Percentiles rank a stretch among this genome's conserved stretches.
Conservation (phyloP, 2,329 filamentous ascomycete species). For the Ophiostoma ips region DNA sequence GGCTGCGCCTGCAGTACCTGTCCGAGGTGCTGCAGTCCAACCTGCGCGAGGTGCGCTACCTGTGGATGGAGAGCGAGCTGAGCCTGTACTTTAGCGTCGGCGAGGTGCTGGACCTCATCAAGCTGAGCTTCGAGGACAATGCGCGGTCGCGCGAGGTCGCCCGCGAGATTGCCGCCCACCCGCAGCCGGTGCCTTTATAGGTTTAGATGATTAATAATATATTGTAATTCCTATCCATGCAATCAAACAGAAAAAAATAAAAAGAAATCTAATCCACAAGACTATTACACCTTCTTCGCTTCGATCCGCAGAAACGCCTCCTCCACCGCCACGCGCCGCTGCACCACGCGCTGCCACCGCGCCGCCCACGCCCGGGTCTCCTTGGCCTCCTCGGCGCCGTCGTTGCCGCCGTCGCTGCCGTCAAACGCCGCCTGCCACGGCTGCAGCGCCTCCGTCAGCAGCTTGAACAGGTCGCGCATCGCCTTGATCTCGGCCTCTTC, state of each 20-base stretch:
- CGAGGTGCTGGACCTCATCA: conserved; percentile 49
- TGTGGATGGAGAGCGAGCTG: conserved; percentile 54
- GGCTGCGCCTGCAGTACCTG: conserved; percentile 51
- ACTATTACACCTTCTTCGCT: conserved; percentile 15
- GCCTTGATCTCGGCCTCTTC: conserved; percentile 54
- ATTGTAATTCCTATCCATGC: not conserved
- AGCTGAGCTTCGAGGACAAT: conserved; percentile 52
- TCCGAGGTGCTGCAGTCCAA: conserved; percentile 54
- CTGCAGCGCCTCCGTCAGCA: conserved; percentile 64
- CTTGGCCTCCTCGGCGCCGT: conserved; percentile 38
- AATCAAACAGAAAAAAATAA: not conserved
- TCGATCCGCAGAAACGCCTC: conserved; percentile 48
- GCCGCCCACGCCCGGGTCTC: conserved; percentile 68
- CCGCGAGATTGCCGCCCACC: conserved; percentile 40
- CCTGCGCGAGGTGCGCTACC: conserved; percentile 45
- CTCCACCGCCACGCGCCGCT: conserved; percentile 70
- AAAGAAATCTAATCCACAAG: not conserved
- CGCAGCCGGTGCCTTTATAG: conserved; percentile 22
- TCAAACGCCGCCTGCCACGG: conserved; percentile 40
- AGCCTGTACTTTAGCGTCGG: conserved; percentile 47
- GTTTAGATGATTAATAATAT: too few relatives aligned
- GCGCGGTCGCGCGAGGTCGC: conserved; percentile 42
- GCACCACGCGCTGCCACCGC: conserved; percentile 77
- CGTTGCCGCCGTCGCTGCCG: conserved; percentile 36
- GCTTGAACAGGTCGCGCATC: conserved; percentile 67